These are phyloP conservation scores for Arthrobotrys megalospora DNA, from an alignment of 2,329 filamentous ascomycete genomes.

Conservation along the genomic window DNA sequence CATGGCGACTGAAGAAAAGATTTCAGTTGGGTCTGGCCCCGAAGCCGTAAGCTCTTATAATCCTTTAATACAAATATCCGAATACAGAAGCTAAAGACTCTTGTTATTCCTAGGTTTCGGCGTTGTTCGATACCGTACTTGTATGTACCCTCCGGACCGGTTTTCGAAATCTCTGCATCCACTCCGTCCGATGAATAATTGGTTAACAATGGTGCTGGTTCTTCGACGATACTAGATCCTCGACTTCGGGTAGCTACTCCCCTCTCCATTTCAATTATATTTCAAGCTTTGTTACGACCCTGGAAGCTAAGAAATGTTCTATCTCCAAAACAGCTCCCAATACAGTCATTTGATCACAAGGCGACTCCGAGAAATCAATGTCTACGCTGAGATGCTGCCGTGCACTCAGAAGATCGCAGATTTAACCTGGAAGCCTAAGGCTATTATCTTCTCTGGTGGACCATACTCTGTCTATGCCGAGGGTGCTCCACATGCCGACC, in stretches of 20 bases:
- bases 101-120: slow-evolving; percentile 60
- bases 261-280: background rate
- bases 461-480: slow-evolving; percentile 85
- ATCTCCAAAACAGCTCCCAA: background rate
- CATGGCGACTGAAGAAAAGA: slow-evolving; percentile 35
- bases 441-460: slow-evolving; percentile 80
- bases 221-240: slow-evolving; percentile 61
- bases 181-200: slow-evolving; percentile 24
- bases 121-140: slow-evolving; percentile 64
- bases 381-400: background rate
- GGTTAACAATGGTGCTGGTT: slow-evolving; percentile 45
- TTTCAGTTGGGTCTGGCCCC: slow-evolving; percentile 49
- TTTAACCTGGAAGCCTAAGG: background rate
- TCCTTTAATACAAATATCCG: background rate
- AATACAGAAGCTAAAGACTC: slow-evolving; percentile 14
- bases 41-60: slow-evolving; percentile 35
- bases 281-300: background rate
- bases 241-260: slow-evolving; percentile 63
- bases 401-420: background rate
- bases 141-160: slow-evolving; percentile 57
- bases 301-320: slow-evolving; percentile 64
- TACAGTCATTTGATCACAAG: background rate
- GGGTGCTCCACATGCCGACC: slow-evolving; percentile 83
- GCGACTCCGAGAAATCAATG: background rate
- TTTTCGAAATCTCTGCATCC: background rate